Evolutionary conservation across 805 yeast genomes (phyloP).

Genomic region (Brettanomyces custersianus): DNA sequence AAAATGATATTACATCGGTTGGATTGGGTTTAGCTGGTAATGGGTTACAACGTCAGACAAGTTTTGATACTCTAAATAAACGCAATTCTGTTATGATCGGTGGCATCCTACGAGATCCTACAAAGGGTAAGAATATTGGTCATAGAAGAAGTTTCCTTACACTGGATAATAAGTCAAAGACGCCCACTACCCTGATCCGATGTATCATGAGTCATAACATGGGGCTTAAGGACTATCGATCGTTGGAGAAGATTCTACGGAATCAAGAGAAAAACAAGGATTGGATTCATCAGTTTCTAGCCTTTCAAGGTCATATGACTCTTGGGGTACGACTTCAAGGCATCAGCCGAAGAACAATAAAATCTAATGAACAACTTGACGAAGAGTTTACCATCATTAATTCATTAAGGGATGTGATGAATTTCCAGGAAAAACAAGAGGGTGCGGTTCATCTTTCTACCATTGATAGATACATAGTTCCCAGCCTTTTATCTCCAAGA

Average conservation of each 20-base stretch:
- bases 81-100: too few species aligned
- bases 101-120: too few species aligned
- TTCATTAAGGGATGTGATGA: slow-evolving; percentile 68
- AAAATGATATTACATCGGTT: too few species aligned
- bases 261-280: slow-evolving; percentile 14
- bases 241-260: slow-evolving; percentile 16
- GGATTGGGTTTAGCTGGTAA: slow-evolving; percentile 25
- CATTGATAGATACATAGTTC: slow-evolving; percentile 52
- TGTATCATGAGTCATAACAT: slow-evolving; percentile 28
- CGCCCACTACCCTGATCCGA: slow-evolving; percentile 39
- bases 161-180: slow-evolving; percentile 1
- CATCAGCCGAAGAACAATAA: slow-evolving; percentile 30
- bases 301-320: slow-evolving; percentile 72
- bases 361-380: slow-evolving; percentile 44
- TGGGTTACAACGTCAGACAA: slow-evolving; percentile 10
- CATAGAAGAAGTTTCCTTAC: not conserved
- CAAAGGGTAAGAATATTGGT: not conserved
- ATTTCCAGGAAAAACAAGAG: slow-evolving; percentile 53
- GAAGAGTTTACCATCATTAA: slow-evolving; percentile 69
- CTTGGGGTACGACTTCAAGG: slow-evolving; percentile 60
- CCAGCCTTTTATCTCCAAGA: slow-evolving; percentile 68
- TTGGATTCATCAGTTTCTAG: slow-evolving; percentile 78
- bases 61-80: not conserved
- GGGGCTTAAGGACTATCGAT: slow-evolving; percentile 30
- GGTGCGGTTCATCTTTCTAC: slow-evolving; percentile 37